Evolutionary conservation across 352 stramenopile genomes (phyloP), one percentile per base, ranked within the genome.

Genomic region (Phytopythium ostracodes): DNA sequence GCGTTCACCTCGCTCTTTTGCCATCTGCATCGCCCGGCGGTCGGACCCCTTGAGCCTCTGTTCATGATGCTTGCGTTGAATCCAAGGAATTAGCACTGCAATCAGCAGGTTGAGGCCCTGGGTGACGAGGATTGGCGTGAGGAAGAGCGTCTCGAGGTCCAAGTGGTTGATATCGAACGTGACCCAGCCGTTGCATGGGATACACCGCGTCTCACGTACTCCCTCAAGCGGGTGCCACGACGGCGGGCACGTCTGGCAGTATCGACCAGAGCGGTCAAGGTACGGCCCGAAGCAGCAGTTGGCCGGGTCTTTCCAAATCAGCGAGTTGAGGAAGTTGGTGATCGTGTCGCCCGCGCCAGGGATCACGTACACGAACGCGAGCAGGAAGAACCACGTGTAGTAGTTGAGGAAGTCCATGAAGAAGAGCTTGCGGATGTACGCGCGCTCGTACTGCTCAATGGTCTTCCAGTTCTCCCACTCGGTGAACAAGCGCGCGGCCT

Each of bases 331-430:
- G 27, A 88, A 81, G 49, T 89, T 92, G 46, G 82, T 94, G 63
- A 94, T 90, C 15, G 77, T 82, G 72, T 94, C 81, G 24, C 84
- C 84, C n/a, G 74, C 77, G 20, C 84, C 84, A 1, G 84, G 84
- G 61, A 94, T 77, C 56, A 94, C 84, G 49, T 94, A 94, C 43
- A 94, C 79, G 63, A 94, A 94, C n/a, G 84, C 84, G 25, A 94
- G 68, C 35, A 91, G 63, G 60, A 94, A 92, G 66, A 94, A 94
- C 84, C 84, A 94, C 64, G 83, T 94, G 70, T 92, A 94, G 72
- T 92, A 92, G 72, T 94, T 94, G 65, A 94, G 78, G 54, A 94
- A 94, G 54, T 94, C 84, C 82, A 94, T 92, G 46, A 89, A 57
- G 46, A 94, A 94, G 15, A 94, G 61, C 57, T 92, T 94, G 43